phyloP scores from a whole-genome alignment of 192 early-diverging fungal genomes.

The Podila epicladia region DNA sequence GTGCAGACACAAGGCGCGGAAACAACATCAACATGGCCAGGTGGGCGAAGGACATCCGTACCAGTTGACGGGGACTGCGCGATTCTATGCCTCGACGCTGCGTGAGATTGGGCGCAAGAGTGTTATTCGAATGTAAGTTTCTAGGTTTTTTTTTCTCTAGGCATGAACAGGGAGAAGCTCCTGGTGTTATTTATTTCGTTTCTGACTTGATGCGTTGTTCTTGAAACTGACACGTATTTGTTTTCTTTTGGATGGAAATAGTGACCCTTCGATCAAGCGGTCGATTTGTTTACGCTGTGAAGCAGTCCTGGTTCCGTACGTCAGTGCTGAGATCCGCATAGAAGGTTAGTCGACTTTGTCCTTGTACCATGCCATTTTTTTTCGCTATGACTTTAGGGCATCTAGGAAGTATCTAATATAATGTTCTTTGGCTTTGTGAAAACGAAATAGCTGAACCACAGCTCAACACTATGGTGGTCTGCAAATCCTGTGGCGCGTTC shows the following conservation, averaged over 20 bases:
- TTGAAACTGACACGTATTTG: background rate
- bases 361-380: background rate
- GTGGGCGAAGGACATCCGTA: background rate
- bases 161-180: too few relatives aligned
- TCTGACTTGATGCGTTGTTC: background rate
- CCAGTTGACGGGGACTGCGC: slow-evolving; percentile 28
- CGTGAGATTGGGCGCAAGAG: slow-evolving; percentile 59
- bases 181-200: too few relatives aligned
- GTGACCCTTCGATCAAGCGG: slow-evolving; percentile 66
- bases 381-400: too few relatives aligned
- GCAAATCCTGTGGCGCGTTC: slow-evolving; percentile 54
- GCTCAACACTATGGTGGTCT: slow-evolving; percentile 35
- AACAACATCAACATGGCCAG: background rate
- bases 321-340: slow-evolving; percentile 55
- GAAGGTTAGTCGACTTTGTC: slow-evolving; percentile 38
- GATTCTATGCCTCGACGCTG: slow-evolving; percentile 61
- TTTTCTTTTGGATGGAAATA: slow-evolving; percentile 33
- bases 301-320: slow-evolving; percentile 59
- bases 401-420: background rate
- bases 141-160: background rate
- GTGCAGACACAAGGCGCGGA: background rate
- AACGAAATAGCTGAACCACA: slow-evolving; percentile 44
- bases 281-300: slow-evolving; percentile 66
- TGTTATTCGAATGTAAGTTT: slow-evolving; percentile 63
- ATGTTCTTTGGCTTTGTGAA: background rate